Evolutionary conservation across 768 basidiomycete genomes (phyloP), one percentile per base, ranked within the genome.

Genomic region (Cystofilobasidium capitatum): DNA sequence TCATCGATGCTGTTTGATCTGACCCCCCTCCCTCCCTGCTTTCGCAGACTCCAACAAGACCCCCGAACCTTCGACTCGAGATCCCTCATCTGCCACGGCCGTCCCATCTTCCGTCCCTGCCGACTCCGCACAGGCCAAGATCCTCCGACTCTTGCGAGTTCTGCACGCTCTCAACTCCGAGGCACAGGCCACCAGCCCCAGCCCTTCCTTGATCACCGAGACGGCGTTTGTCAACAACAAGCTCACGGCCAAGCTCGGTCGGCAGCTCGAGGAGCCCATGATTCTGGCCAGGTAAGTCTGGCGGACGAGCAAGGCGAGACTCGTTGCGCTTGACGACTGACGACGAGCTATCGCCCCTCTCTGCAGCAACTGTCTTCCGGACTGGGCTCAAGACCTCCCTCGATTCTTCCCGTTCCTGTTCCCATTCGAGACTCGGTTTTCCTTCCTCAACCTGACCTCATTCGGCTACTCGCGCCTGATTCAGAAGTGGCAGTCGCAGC

Each of bases 351-450:
- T 35, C 16, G 39, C 29, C 17, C 44, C 39, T 36, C 57, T n/a
- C 42, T 64, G 17, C 64, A 96, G 94, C 73, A 90, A 90, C 31
- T 98, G 96, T 78, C 79, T 98, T 5, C 96, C 96, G 8, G 92
- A 96, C 74, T 99, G 96, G 96, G 89, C 94, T 0, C 79, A 92
- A 51, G 94, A 98, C 75, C 82, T 99, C 8, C 92, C 93, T 1
- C 90, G 90, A 73, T 88, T 92, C 73, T 99, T 96, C 83, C 89
- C 94, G 0, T 99, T 99, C 85, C 83, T 99, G 13, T 98, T 99
- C 83, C 96, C 96, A 0, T 98, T 99, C 78, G 88, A 93, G 26
- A 96, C 93, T 16, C 89, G 96, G 37, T 98, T 92, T 79, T 88
- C 88, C 72, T 98, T 97, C 83, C 80, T 99, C 10, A 93, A 98